Conservation (phyloP, 208 protist genomes). For the Leishmania braziliensis region DNA sequence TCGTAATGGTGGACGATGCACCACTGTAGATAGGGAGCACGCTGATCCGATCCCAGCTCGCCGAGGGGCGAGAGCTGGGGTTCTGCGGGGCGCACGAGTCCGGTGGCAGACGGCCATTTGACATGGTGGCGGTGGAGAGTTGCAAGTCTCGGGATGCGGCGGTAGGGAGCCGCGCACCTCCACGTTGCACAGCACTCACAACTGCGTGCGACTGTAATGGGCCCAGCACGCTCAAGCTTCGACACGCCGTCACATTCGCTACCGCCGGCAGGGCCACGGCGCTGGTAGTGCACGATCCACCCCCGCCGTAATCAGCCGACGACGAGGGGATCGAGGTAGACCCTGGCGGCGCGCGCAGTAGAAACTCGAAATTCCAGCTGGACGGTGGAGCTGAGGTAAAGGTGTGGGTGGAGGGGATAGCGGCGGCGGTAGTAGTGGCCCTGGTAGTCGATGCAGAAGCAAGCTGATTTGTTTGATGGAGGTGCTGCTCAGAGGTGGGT, state of each 20-base stretch:
- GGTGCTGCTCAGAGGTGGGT: not conserved
- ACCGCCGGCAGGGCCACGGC: not conserved
- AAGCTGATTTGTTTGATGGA: not conserved
- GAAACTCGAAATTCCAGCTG: conserved; percentile 62
- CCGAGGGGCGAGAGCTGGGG: not conserved
- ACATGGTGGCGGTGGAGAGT: not conserved
- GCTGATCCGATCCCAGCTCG: conserved; percentile 24
- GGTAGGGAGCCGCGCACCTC: not conserved
- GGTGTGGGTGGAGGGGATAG: not conserved
- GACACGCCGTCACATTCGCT: not conserved
- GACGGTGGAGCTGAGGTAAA: not conserved
- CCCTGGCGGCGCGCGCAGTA: conserved; percentile 38
- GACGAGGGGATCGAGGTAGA: not conserved
- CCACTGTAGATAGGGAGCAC: conserved; percentile 21
- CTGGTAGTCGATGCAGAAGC: not conserved
- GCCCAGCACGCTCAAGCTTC: conserved; percentile 7
- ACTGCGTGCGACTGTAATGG: not conserved
- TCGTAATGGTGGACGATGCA: conserved; percentile 10
- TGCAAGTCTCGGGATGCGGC: not conserved
- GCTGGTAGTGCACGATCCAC: not conserved
- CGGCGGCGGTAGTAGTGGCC: not conserved
- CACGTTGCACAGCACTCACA: not conserved
- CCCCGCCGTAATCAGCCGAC: not conserved
- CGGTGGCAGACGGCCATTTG: not conserved
- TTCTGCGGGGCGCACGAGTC: not conserved